Percentiles rank a stretch among this genome's conserved stretches.
Conservation (phyloP, 441 rosid species). For the Metrosideros polymorpha region DNA sequence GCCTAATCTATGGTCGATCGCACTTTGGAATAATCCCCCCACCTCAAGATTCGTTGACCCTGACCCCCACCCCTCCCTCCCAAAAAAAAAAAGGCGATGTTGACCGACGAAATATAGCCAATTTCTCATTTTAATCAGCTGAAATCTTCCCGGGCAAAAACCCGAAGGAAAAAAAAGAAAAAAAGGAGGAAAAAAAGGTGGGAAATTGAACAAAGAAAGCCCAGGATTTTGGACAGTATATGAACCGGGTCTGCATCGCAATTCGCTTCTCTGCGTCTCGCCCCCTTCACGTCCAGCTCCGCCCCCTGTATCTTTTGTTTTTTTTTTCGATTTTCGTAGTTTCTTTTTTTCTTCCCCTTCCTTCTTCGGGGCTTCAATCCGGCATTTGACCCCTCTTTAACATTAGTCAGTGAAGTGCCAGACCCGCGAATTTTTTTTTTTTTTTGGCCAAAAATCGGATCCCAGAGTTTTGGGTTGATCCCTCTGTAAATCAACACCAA, state of each 20-base stretch:
- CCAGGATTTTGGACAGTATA: not conserved
- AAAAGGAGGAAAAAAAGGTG: not conserved
- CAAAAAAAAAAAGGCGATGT: too few species aligned
- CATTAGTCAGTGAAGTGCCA: not conserved
- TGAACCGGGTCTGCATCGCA: not conserved
- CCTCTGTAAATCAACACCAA: not conserved
- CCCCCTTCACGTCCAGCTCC: not conserved
- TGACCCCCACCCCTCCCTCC: too few species aligned
- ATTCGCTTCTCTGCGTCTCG: not conserved
- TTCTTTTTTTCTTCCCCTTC: not conserved
- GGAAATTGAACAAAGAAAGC: not conserved
- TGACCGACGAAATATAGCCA: not conserved
- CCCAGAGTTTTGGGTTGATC: not conserved
- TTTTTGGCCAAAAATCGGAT: not conserved
- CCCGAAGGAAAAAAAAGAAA: not conserved
- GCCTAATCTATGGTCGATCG: too few species aligned
- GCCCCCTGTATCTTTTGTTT: not conserved
- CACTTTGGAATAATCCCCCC: too few species aligned
- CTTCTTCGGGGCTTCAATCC: not conserved
- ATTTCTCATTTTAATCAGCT: not conserved
- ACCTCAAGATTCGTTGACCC: not conserved
- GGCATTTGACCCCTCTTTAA: not conserved
- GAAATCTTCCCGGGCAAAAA: not conserved
- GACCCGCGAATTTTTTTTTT: not conserved
- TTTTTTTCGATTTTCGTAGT: not conserved